These are phyloP conservation scores for Meira miltonrushii DNA, from an alignment of 1,284 basidiomycete species.

Conservation along the genomic window DNA sequence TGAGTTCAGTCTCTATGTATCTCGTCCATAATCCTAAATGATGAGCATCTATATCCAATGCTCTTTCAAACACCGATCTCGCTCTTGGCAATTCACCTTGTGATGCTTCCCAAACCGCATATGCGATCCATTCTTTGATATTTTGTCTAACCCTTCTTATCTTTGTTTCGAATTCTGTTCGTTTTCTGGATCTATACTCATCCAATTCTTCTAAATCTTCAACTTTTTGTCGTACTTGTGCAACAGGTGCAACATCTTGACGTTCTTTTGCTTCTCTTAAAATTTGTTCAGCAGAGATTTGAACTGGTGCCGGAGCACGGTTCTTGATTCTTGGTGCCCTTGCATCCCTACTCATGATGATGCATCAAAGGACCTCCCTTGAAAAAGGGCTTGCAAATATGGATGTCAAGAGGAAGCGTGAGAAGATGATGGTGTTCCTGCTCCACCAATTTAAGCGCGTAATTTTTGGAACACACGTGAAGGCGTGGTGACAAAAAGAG, in stretches of 20 bases:
- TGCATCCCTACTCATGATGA: conserved; percentile 9
- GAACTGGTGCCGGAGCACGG: conserved; percentile 82
- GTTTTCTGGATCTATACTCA: conserved; percentile 89
- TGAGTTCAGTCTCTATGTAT: conserved; percentile 98
- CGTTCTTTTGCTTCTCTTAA: conserved; percentile 95
- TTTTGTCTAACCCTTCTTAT: conserved; percentile 59
- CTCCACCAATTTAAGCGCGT: too few species aligned
- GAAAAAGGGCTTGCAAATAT: not conserved
- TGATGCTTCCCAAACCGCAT: conserved; percentile 73
- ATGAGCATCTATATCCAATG: conserved; percentile 87
- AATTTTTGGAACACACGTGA: too few species aligned
- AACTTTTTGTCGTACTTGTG: conserved; percentile 56
- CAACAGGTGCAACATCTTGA: conserved; percentile 76
- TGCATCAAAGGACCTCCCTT: not conserved
- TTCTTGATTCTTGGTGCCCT: conserved; percentile 73
- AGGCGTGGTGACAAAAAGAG: too few species aligned
- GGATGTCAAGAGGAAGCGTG: not conserved
- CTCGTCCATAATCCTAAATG: conserved; percentile 86
- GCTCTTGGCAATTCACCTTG: conserved; percentile 71
- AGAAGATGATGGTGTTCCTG: not conserved
- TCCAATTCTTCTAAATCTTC: conserved; percentile 96
- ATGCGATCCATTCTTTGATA: conserved; percentile 59
- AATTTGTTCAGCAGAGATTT: conserved; percentile 97
- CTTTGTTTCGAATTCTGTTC: conserved; percentile 93
- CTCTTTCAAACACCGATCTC: conserved; percentile 91